Base-by-base conservation (phyloP, 2,329 filamentous ascomycete species). In the Zymoseptoria passerinii region DNA sequence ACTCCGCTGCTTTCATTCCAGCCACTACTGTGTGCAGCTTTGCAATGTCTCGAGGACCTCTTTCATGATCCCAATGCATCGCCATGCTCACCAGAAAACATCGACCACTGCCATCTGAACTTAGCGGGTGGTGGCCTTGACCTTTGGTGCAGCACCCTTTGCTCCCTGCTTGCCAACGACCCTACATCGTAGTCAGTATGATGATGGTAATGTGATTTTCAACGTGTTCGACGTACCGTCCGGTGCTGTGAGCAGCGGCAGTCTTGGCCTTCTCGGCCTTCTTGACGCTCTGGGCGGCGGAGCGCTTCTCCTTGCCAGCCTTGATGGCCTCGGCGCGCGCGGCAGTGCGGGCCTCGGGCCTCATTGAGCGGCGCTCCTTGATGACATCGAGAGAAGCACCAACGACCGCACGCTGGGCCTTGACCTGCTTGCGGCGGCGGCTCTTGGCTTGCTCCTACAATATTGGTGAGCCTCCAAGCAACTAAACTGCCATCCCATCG, bases 311-410 rank as follows among this genome's bases (percentile, higher is more conserved):
- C 89, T 99, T 99, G 82, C 86, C 89, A 77, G 95, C 91, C 84
- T 92, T 92, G 82, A 97, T 92, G 78, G 94, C 92, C 71, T 86
- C 82, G 70, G 83, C 81, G 76, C 94, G 92, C 75, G 91, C 92
- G 73, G 94, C 94, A 73, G 86, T 83, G 77, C 94, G 92, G 76
- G 91, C 92, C 83, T 97, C 94, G 72, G 94, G 94, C 78, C 94
- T 90, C 84, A 90, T 87, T 72, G 84, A 80, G 75, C 94, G 92
- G 82, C 90, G 90, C 87, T 99, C 94, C 88, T 96, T 97, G 86
- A 99, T 97, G 76, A 97, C 91, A 78, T 99, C 94, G 79, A 99
- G 92, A 66, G 94, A 96, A 71, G 94, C 94, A 85, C 94, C 94
- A 72, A 99, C 94, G 79, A 99, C 95, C 77, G 88, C 92, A 84